Evolutionary conservation across 306 rosid genomes (phyloP), one percentile per base, ranked within the genome.

Genomic region (Glycine tomentella): DNA sequence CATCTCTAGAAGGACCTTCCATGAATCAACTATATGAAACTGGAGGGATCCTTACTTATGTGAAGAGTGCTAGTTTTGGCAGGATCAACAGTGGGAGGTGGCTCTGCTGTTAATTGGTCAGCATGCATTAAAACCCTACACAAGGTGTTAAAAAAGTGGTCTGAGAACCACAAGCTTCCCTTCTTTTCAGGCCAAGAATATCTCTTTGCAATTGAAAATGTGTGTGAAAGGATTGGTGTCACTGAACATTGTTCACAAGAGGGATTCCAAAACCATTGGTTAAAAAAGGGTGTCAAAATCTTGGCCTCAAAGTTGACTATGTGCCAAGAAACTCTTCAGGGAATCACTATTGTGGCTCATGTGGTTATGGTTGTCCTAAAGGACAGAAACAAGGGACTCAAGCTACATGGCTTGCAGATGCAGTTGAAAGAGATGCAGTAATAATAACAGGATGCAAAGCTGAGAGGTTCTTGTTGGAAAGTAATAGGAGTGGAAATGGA

Each of bases 31-130:
- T 84, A 7, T 95, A 89, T 44, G 98, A 93, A 84, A 53, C 81
- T n/a, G 97, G 98, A 44, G 94, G 97, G 31, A 62, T 88, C 74
- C 33, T 88, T 20, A 69, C 93, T 16, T 84, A 89, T 11, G 16
- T 14, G 11, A 9, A 90, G 91, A 57, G 9, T 89, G 63, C 16
- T 85, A 3, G 9, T 95, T 63, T 36, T 86, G 45, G 94, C 98
- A 2, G 97, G 97, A 16, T 80, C 98, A 49, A 92, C 97, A 0
- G 94, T 95, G 0, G 97, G 97, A 11, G 99, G 98, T 11, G 98
- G 99, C 57, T 91, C 97, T 40, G 90, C 95, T 6, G 76, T 95
- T 71, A 93, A 93, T 52, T 93, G 97, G 99, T 95, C 98, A 15
- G 98, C 98, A 0, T 89, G 91, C 50, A 90, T 93, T 4, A 87